Evolutionary conservation across 2,329 filamentous ascomycete genomes (phyloP), one percentile per base, ranked within the genome.

Genomic region (Akanthomyces uredinophilus): DNA sequence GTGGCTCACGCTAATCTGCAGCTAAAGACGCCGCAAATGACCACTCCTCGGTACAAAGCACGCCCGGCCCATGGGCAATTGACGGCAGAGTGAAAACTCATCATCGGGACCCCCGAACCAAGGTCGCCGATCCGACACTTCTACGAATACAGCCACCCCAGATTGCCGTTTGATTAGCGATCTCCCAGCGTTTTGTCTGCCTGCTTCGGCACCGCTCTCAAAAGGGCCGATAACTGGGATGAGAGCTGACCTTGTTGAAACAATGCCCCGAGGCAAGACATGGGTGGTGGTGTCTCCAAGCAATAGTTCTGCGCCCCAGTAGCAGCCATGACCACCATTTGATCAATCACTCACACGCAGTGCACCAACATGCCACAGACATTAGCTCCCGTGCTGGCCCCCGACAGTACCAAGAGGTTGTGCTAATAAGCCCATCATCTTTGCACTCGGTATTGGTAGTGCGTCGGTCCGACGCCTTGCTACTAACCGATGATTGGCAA

Each of bases 1-100:
- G 56, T 43, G 56, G 46, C 56, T n/a, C 7, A 24, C 55, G 32
- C 57, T 46, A 60, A 60, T 52, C 57, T 49, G 37, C 47, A n/a
- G 18, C 56, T 32, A 59, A 51, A 20, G 35, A 13, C 46, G 46
- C 44, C 56, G 24, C 56, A 29, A 8, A 27, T 18, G 56, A 22
- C 54, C 11, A n/a, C 11, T 10, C 29, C 14, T n/a, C 52, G 10
- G 29, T 35, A 39, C 37, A 39, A 4, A 16, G 3, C 11, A 39
- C 22, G 22, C 18, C 8, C 5, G 27, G 7, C 32, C 43, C n/a
- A 18, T 39, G 18, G 43, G 37, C 43, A 35, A 52, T 35, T 52
- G 47, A 44, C 43, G 27, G 8, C 44, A 18, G 11, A 47, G 41
- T 46, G 27, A 16, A n/a, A 22, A 54, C 51, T 41, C 32, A 24